These are phyloP conservation scores for Xylaria sp. DNA, from an alignment of 2,329 filamentous ascomycete species.

Conservation along the genomic window DNA sequence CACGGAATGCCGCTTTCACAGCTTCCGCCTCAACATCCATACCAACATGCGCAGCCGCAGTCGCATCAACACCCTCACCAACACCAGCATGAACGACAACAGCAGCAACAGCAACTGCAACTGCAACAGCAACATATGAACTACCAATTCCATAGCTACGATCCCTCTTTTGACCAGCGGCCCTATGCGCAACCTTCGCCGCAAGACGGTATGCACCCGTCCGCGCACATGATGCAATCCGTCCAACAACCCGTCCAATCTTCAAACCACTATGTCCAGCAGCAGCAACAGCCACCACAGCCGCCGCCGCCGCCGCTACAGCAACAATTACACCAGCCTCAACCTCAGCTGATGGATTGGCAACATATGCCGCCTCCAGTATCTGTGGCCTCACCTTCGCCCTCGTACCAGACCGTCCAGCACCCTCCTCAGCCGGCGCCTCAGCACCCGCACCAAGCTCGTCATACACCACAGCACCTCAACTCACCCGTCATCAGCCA, in stretches of 20 bases:
- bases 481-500: slow-evolving; percentile 43
- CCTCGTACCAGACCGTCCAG: slow-evolving; percentile 27
- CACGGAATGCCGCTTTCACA: slow-evolving; percentile 33
- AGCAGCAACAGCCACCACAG: slow-evolving; percentile 42
- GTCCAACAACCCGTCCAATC: slow-evolving; percentile 52
- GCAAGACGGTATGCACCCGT: slow-evolving; percentile 39
- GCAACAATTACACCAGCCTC: slow-evolving; percentile 21
- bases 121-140: slow-evolving; percentile 46
- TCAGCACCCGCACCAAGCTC: slow-evolving; percentile 5
- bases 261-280: slow-evolving; percentile 48
- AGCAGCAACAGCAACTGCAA: slow-evolving; percentile 42
- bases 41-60: slow-evolving; percentile 37
- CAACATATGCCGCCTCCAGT: slow-evolving; percentile 34
- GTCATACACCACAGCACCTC: slow-evolving; percentile 39
- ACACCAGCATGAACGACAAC: slow-evolving; percentile 33
- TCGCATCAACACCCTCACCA: slow-evolving; percentile 43
- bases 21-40: slow-evolving; percentile 44
- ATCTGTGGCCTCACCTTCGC: slow-evolving; percentile 29
- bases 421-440: slow-evolving; percentile 36
- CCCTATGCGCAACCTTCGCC: slow-evolving; percentile 39
- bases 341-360: slow-evolving; percentile 40
- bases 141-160: slow-evolving; percentile 48
- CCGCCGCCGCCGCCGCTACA: background rate
- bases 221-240: slow-evolving; percentile 44
- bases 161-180: slow-evolving; percentile 48